Base-by-base conservation (phyloP, 2,329 filamentous ascomycete species). In the Hypocrella siamensis region DNA sequence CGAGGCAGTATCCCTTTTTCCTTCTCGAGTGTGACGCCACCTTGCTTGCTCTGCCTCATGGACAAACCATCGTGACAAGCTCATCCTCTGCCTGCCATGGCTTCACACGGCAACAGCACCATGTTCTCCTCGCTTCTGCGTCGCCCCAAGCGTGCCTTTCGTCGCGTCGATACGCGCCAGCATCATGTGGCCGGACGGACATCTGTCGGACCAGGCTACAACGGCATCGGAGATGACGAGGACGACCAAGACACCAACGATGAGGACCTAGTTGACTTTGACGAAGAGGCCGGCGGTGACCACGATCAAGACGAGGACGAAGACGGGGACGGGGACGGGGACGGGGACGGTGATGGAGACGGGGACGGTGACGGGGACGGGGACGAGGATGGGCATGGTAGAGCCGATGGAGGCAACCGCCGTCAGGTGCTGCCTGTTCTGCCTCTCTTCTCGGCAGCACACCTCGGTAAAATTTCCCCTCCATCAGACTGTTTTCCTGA, bases 361-460 rank as follows among this genome's bases (percentile, higher is more conserved):
- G n/a, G n/a, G n/a, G n/a, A n/a, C n/a, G n/a, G n/a, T n/a, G n/a
- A n/a, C n/a, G 56, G 60, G 9, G 61, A 61, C 10, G 56, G 57
- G 26, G 53, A 51, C n/a, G 49, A 56, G 10, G 48, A 50, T 17
- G 43, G 42, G 17, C 45, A 46, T 42, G 62, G 58, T 6, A 65
- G 70, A 32, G 63, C 67, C 24, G 60, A 62, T 35, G 56, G 61
- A 12, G 61, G 64, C 16, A 55, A 58, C 28, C 52, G 50, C n/a
- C 48, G 53, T 14, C 47, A 49, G 19, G 40, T 37, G 33, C 49
- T 51, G 42, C 58, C 58, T 17, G 48, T 70, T 28, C 61, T 92
- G 38, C 84, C 84, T 30, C 75, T 92, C 34, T 92, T 92, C 53
- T 85, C 81, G 29, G 70, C 79, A 16, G 70, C 71, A 34, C 77